These are phyloP conservation scores for Actinomucor elegans DNA, from an alignment of 371 early-diverging fungal species.

Conservation along the genomic window DNA sequence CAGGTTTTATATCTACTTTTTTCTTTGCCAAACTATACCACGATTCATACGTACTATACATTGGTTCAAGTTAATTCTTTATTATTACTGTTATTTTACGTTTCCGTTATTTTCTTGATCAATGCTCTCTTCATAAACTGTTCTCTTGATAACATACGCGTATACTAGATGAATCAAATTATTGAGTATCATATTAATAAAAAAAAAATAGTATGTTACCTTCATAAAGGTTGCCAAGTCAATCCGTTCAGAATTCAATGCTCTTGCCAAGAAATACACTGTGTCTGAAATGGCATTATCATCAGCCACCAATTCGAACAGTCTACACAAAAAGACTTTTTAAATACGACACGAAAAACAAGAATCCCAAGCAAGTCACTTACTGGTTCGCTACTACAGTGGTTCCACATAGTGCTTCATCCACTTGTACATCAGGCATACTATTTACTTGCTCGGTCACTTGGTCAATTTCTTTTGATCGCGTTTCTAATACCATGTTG, in stretches of 20 bases:
- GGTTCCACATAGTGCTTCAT: conserved; percentile 67
- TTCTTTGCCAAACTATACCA: no score
- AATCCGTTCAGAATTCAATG: conserved; percentile 70
- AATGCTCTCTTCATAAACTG: conserved; percentile 88
- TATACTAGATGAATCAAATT: conserved; percentile 42
- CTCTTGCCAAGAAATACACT: conserved; percentile 80
- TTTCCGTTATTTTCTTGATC: conserved; percentile 63
- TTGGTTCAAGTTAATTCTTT: no score
- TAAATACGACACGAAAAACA: no score
- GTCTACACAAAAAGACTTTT: conserved; percentile 46
- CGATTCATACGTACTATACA: no score
- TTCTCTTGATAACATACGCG: conserved; percentile 78
- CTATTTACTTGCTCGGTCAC: conserved; percentile 48
- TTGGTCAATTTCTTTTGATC: conserved; percentile 55
- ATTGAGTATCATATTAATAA: not conserved
- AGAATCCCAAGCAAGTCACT: conserved; percentile 12
- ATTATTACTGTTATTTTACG: conserved; percentile 9
- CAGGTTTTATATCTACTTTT: no score
- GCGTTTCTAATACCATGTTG: conserved; percentile 56
- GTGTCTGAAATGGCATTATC: conserved; percentile 90
- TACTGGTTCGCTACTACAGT: conserved; percentile 82
- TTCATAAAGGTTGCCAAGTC: conserved; percentile 73
- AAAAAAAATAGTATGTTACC: conserved; percentile 24
- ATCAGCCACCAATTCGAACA: conserved; percentile 85
- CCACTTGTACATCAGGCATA: conserved; percentile 67